A percentile compares a stretch with the other conserved stretches of the same genome.
Conservation (phyloP, 306 rosid species). For the Leucaena leucocephala region DNA sequence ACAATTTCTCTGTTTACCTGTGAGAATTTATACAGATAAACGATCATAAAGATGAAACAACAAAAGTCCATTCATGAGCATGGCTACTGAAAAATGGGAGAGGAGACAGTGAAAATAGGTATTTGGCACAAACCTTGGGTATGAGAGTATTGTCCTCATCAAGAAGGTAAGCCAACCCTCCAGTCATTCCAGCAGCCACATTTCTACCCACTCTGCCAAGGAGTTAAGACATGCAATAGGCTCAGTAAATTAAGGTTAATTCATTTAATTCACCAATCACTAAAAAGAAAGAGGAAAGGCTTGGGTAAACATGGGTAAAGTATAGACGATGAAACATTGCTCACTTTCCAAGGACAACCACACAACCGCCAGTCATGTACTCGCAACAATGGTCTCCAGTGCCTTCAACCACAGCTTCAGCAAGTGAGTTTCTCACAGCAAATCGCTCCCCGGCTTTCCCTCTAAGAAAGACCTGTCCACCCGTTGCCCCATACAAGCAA, state of each 20-base stretch:
- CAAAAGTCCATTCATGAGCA: constrained; percentile 16
- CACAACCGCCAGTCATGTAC: constrained; percentile 99
- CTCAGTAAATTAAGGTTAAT: constrained; percentile 29
- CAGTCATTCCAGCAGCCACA: constrained; percentile 99
- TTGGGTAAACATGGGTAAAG: constrained; percentile 11
- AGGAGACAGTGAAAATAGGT: constrained; percentile 9
- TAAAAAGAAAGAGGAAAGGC: not conserved
- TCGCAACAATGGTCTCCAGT: constrained; percentile 96
- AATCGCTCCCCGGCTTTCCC: constrained; percentile 98
- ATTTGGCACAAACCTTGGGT: constrained; percentile 72
- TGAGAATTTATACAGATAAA: constrained; percentile 31
- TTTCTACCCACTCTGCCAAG: constrained; percentile 95
- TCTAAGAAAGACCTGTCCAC: constrained; percentile 91
- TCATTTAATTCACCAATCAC: constrained; percentile 25
- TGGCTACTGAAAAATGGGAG: constrained; percentile 13
- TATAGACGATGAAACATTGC: constrained; percentile 47
- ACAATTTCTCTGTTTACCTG: constrained; percentile 97
- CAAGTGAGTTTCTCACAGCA: constrained; percentile 98
- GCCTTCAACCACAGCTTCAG: constrained; percentile 97
- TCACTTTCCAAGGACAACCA: constrained; percentile 93
- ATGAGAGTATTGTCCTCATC: constrained; percentile 85
- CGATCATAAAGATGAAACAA: constrained; percentile 7
- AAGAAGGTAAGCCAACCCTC: constrained; percentile 94
- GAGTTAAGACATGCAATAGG: constrained; percentile 35
- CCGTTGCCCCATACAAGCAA: constrained; percentile 98